Evolutionary conservation across 108 stramenopile species (phyloP), one percentile per base, ranked within the genome.

Genomic region (Aurantiochytrium sp.): DNA sequence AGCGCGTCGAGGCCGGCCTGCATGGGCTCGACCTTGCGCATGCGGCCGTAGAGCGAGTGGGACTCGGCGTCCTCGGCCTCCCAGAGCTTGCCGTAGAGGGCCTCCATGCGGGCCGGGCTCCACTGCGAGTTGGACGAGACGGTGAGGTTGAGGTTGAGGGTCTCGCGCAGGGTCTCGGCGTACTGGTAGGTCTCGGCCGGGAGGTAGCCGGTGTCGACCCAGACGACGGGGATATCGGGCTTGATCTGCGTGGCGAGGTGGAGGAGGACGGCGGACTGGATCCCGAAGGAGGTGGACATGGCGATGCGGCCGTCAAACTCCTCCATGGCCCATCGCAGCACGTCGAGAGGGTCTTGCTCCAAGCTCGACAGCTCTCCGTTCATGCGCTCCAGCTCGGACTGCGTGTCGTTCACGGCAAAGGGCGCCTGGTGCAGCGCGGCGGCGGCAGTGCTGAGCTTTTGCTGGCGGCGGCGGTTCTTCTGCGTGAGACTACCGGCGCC

Each of bases 171-270:
- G 10, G 39, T 48, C 73, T 81, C 42, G 21, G 73, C 73, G 45
- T 81, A 81, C 2, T 48, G 39, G 73, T 81, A 81, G 39, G 73
- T 81, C 73, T 81, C 73, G 36, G 73, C 21, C 15, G 73, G 73
- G 21, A 81, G 73, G 73, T 81, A 81, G 8, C 73, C 73, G n/a
- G 73, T 81, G 73, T 81, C 73, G 42, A 81, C 73, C 73, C 73
- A 81, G 1, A 81, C 73, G 2, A 81, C 73, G 45, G 73, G 73
- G 73, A 81, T 81, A 24, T 81, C 73, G 3, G 73, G 73, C 73
- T 81, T 81, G 42, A 81, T 2, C 45, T 81, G 73, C 6, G 73
- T 81, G 39, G 73, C 73, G 24, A 81, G n/a, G 45, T 81, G 73
- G 24, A 81, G 30, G 1, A 81, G 45, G 24, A 81, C 73, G 39